A percentile compares a stretch with the other conserved stretches of the same genome.
Evolutionary conservation across 768 basidiomycete species (phyloP).

Genomic region (Naganishia vaughanmartiniae): DNA sequence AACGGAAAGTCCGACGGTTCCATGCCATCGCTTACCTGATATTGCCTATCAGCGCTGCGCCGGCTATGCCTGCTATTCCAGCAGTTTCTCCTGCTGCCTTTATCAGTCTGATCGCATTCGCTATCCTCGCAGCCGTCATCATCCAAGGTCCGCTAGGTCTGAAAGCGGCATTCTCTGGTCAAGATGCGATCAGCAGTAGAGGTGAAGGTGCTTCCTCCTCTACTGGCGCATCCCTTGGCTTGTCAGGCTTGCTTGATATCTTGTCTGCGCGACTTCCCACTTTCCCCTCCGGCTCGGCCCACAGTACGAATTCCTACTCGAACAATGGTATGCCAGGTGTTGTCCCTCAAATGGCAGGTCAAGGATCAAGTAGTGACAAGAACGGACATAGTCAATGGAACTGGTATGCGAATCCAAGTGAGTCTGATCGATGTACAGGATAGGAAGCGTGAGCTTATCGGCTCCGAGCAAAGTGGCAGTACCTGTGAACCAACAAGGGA

Average conservation of each 20-base stretch:
- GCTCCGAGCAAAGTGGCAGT: not conserved
- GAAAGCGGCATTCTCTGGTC: slow-evolving; percentile 13
- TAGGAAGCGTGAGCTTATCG: not conserved
- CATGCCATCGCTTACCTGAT: not conserved
- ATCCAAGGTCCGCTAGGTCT: slow-evolving; percentile 30
- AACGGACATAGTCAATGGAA: slow-evolving; percentile 41
- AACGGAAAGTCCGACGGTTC: not conserved
- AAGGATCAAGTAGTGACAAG: slow-evolving; percentile 37
- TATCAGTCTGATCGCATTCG: slow-evolving; percentile 22
- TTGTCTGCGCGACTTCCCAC: not conserved
- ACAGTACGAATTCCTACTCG: not conserved
- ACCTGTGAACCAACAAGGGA: not conserved
- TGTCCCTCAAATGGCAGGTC: slow-evolving; percentile 43
- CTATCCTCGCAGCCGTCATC: slow-evolving; percentile 23
- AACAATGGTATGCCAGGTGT: not conserved
- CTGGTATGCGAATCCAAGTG: slow-evolving; percentile 43
- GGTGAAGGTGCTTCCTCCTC: not conserved
- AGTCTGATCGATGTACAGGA: not conserved
- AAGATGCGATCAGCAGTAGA: not conserved
- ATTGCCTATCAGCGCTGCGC: not conserved
- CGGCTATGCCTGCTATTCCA: slow-evolving; percentile 9
- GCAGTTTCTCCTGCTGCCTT: slow-evolving; percentile 27
- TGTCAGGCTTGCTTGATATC: slow-evolving; percentile 4
- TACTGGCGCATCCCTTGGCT: not conserved
- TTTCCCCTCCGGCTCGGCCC: not conserved